These are phyloP conservation scores for Fusarium tupiense DNA, from an alignment of 2,329 filamentous ascomycete genomes.

Conservation along the genomic window DNA sequence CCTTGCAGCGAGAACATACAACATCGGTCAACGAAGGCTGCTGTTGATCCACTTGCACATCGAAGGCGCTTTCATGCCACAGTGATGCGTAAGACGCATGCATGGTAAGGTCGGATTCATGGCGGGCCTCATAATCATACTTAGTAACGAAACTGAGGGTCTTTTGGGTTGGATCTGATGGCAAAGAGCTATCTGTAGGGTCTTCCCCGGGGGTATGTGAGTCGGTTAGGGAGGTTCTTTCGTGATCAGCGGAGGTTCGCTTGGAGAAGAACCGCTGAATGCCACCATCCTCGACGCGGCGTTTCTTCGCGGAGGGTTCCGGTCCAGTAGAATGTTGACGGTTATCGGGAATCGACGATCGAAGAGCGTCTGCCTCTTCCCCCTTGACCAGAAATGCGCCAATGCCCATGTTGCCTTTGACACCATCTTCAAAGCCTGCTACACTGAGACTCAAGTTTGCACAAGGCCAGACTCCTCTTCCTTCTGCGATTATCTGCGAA, in stretches of 20 bases:
- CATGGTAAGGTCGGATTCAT: slow-evolving; percentile 23
- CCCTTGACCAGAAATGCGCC: slow-evolving; percentile 84
- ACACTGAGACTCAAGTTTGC: slow-evolving; percentile 89
- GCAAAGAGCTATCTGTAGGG: neutral
- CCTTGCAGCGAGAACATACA: slow-evolving; percentile 73
- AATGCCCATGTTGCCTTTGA: slow-evolving; percentile 86
- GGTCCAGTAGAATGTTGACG: slow-evolving; percentile 31
- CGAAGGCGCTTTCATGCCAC: slow-evolving; percentile 15
- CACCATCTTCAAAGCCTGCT: slow-evolving; percentile 89
- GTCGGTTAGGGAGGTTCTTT: slow-evolving; percentile 40
- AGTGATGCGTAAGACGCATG: slow-evolving; percentile 18
- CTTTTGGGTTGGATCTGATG: slow-evolving; percentile 2
- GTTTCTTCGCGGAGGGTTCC: slow-evolving; percentile 45
- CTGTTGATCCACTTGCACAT: slow-evolving; percentile 29
- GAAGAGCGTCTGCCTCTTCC: slow-evolving; percentile 64
- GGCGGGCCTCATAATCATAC: slow-evolving; percentile 22
- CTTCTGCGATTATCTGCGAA: slow-evolving; percentile 80
- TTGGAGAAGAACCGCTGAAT: slow-evolving; percentile 69
- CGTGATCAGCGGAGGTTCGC: slow-evolving; percentile 42
- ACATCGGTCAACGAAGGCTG: slow-evolving; percentile 52
- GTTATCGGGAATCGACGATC: slow-evolving; percentile 34
- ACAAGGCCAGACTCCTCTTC: slow-evolving; percentile 83
- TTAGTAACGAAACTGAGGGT: slow-evolving; percentile 16
- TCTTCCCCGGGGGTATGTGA: slow-evolving; percentile 1
- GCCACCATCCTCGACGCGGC: slow-evolving; percentile 55